These are phyloP conservation scores for Xylaria polymorpha DNA, from an alignment of 2,329 filamentous ascomycete genomes.

Conservation along the genomic window DNA sequence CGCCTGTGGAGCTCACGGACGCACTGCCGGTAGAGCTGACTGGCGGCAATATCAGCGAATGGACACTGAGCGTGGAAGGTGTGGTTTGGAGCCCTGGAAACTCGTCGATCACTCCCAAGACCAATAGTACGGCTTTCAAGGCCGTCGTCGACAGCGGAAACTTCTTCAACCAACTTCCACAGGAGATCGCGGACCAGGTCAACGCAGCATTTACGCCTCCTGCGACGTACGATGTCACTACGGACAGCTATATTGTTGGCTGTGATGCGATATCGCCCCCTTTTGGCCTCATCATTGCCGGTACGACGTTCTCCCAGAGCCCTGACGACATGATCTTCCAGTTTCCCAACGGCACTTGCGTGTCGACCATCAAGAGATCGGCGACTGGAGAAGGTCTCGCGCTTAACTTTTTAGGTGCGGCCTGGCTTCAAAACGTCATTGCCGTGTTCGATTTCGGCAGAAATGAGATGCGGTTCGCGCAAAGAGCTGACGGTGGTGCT, in stretches of 20 bases:
- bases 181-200: slow-evolving; percentile 5
- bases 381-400: background rate
- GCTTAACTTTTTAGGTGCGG: slow-evolving; percentile 14
- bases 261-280: slow-evolving; percentile 17
- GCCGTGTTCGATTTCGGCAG: slow-evolving; percentile 11
- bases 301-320: slow-evolving; percentile 7
- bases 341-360: slow-evolving; percentile 14
- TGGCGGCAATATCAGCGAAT: slow-evolving; percentile 23
- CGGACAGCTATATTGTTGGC: slow-evolving; percentile 1
- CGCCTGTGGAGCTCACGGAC: slow-evolving; percentile 14
- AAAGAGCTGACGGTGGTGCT: background rate
- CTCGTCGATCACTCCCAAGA: background rate
- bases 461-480: slow-evolving; percentile 26
- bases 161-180: slow-evolving; percentile 18
- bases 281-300: slow-evolving; percentile 9
- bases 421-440: too few relatives aligned
- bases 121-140: slow-evolving; percentile 11
- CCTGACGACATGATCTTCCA: slow-evolving; percentile 21
- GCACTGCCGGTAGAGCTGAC: slow-evolving; percentile 14
- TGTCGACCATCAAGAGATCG: slow-evolving; percentile 16
- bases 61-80: slow-evolving; percentile 16
- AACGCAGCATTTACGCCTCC: slow-evolving; percentile 17
- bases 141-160: slow-evolving; percentile 21
- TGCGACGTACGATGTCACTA: slow-evolving; percentile 3
- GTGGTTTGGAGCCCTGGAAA: slow-evolving; percentile 12